phyloP scores from a whole-genome alignment of 208 protist genomes.

The Crithidia fasciculata region DNA sequence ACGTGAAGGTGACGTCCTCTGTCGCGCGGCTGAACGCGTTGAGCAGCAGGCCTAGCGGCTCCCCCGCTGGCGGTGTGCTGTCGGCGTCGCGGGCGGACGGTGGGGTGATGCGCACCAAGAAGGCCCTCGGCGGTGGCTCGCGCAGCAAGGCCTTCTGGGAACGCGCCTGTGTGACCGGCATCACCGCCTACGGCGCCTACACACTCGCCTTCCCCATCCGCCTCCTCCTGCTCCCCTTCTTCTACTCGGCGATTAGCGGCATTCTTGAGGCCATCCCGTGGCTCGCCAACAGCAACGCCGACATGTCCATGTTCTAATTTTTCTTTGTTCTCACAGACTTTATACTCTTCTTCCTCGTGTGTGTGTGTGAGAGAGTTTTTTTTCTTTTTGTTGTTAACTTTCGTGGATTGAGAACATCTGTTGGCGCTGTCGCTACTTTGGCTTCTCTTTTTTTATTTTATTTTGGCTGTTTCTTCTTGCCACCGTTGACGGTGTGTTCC shows the following conservation, averaged over 20 bases:
- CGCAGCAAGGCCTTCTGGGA: constrained; percentile 80
- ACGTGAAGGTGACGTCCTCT: constrained; percentile 55
- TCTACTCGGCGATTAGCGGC: constrained; percentile 68
- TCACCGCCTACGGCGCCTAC: constrained; percentile 70
- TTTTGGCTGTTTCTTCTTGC: no score
- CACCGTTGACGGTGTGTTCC: no score
- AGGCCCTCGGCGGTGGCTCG: constrained; percentile 37
- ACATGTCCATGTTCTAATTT: constrained; percentile 27
- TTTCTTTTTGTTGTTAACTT: constrained; percentile 16
- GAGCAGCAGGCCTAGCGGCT: constrained; percentile 18
- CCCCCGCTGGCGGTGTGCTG: constrained; percentile 8
- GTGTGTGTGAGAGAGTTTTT: constrained; percentile 10
- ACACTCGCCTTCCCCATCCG: constrained; percentile 83
- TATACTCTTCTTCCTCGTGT: constrained; percentile 4
- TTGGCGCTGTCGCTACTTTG: no score
- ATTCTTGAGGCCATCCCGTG: constrained; percentile 77
- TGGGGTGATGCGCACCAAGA: constrained; percentile 35
- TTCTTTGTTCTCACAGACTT: constrained; percentile 18
- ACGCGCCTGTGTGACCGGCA: constrained; percentile 49
- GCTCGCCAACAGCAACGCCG: constrained; percentile 61
- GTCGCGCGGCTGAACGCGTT: constrained; percentile 65
- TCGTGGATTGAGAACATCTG: no score
- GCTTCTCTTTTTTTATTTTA: no score
- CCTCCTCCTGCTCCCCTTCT: constrained; percentile 65
- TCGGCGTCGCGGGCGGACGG: constrained; percentile 21